Evolutionary conservation across 169 alveolate species (phyloP), one percentile per base, ranked within the genome.

Genomic region (Theileria parva): DNA sequence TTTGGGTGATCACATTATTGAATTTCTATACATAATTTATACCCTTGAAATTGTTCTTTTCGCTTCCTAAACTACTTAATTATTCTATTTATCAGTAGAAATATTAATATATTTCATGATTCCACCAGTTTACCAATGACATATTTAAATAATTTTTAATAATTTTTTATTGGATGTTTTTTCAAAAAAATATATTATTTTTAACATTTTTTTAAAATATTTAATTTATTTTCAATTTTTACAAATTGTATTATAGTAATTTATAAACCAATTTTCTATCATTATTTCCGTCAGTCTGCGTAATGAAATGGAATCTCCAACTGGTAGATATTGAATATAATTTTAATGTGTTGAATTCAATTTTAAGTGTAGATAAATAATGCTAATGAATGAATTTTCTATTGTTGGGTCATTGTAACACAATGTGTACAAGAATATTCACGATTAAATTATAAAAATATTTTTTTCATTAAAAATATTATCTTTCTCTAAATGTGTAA

Each of bases 351-450:
- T 32, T 32, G 5, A 32, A 32, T 32, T 5, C 37, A 32, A 2
- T 32, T 32, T 32, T 32, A 32, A 32, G 37, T 32, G 37, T 32
- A 32, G 5, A 32, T 32, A 2, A 32, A 32, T 32, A 32, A 5
- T 32, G 1, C 8, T 32, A 2, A 32, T 32, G 37, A 2, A 32
- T 32, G 5, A 32, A 32, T 32, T 32, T 32, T 32, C 37, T 19
- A 60, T 60, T 60, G 68, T 60, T 60, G 68, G 68, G 68, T 60
- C 68, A 21, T n/a, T 60, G 68, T 60, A 60, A 60, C 68, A 60
- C 68, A n/a, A 12, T n/a, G 68, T 12, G 68, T 60, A 60, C 68
- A n/a, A 60, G 17, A 15, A 9, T 60, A 12, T 60, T 12, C 30
- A 23, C 17, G 25, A 21, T 12, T 7, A 12, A 60, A 60, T 25